A percentile compares a stretch with the other conserved stretches of the same genome.
phyloP scores from a whole-genome alignment of 768 basidiomycete species.

The Mycena alexandri region DNA sequence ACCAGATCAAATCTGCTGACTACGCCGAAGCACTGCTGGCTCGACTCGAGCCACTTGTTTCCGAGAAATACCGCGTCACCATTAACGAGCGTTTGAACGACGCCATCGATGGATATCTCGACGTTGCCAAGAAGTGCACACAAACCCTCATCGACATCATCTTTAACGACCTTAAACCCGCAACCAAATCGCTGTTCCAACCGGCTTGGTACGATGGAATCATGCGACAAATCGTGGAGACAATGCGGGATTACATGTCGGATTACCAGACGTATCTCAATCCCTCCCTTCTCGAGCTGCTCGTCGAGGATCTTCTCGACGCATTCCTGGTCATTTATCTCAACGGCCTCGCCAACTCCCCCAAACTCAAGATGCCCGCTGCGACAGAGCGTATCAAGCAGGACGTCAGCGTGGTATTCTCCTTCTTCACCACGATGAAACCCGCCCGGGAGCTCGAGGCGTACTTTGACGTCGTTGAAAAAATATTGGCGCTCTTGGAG shows the following conservation, averaged over 20 bases:
- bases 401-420: constrained; percentile 83
- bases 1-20: constrained; percentile 96
- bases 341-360: constrained; percentile 84
- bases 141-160: constrained; percentile 94
- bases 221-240: constrained; percentile 91
- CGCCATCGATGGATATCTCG: constrained; percentile 97
- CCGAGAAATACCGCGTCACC: constrained; percentile 86
- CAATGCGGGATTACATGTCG: constrained; percentile 96
- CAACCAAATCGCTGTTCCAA: constrained; percentile 87
- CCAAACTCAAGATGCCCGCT: constrained; percentile 88
- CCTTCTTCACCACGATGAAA: constrained; percentile 86
- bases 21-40: constrained; percentile 88
- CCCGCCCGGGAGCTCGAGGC: constrained; percentile 82
- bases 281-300: constrained; percentile 88
- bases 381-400: constrained; percentile 87
- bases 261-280: constrained; percentile 96
- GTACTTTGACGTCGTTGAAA: constrained; percentile 89
- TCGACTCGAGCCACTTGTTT: constrained; percentile 91
- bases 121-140: constrained; percentile 97
- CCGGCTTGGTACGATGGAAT: constrained; percentile 91
- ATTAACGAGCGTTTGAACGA: constrained; percentile 93
- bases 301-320: constrained; percentile 94
- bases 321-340: constrained; percentile 92
- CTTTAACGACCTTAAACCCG: constrained; percentile 93
- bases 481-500: constrained; percentile 83